Percentiles rank a stretch among this genome's conserved stretches.
Conservation (phyloP, 2,329 filamentous ascomycete species). For the Metarhizium sp. region DNA sequence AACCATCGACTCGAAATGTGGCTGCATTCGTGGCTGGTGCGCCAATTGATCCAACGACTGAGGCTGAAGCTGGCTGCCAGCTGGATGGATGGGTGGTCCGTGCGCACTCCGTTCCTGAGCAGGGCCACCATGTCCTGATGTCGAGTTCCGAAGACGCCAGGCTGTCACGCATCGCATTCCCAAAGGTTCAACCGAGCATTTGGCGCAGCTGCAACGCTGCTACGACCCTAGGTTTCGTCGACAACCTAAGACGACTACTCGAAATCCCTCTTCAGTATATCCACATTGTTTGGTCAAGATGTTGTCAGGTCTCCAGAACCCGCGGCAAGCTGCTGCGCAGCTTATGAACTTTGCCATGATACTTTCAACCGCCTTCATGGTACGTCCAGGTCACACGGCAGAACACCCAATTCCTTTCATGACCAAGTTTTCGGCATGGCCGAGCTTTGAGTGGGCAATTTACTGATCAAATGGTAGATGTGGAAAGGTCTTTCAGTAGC, state of each 20-base stretch:
- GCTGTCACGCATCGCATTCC: background rate
- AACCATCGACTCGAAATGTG: background rate
- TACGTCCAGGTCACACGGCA: conserved; percentile 20
- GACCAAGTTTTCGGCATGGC: background rate
- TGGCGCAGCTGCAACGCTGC: background rate
- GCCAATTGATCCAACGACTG: background rate
- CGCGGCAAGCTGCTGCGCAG: conserved; percentile 73
- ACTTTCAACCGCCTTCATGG: conserved; percentile 86
- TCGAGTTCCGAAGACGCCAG: conserved; percentile 11
- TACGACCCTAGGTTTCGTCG: background rate
- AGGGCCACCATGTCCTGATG: conserved; percentile 18
- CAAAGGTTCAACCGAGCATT: background rate
- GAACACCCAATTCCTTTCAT: background rate
- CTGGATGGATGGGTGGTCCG: background rate
- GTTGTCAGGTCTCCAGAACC: conserved; percentile 62
- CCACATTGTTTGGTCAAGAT: conserved; percentile 30
- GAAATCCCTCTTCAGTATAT: background rate
- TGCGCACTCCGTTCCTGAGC: background rate
- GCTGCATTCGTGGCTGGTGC: conserved; percentile 1
- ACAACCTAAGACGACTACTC: background rate
- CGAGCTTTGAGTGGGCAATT: conserved; percentile 1
- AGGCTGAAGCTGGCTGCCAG: background rate
- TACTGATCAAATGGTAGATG: conserved; percentile 38
- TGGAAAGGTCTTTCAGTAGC: conserved; percentile 81
- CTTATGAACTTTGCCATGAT: conserved; percentile 86